Evolutionary conservation across 2,329 filamentous ascomycete species (phyloP), one percentile per base, ranked within the genome.

Genomic region (Aspergillus quadrilineatus): DNA sequence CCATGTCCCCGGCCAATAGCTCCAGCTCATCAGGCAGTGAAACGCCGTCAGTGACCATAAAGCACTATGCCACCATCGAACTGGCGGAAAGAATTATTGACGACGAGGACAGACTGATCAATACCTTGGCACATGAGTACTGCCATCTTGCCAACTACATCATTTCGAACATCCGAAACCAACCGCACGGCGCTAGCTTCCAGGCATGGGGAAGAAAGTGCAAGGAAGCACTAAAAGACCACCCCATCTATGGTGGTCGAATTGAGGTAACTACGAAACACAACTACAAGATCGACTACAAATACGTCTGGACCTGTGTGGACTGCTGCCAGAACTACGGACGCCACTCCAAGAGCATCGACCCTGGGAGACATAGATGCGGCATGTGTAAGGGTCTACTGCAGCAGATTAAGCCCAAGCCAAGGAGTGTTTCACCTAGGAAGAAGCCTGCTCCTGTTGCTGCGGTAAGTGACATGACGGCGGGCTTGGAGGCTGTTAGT

Each of bases 111-210:
- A 85, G 90, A 3, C 82, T 97, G 1, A 81, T 94, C 61, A 97
- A 97, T 72, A 92, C 94, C 0, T 77, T 97, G n/a, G 91, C 93
- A 0, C 94, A 99, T 71, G 94, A 99, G 67, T 97, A 94, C 77
- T 97, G 94, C 72, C 94, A 99, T 69, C 78, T 97, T 1, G 88
- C 90, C 43, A 96, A 92, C 66, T 97, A 93, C 73, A 95, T 97
- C 85, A 79, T 97, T 60, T 87, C 82, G 48, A 85, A 87, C 36
- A 78, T 92, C 36, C 87, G 84, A 43, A 86, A 85, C 55, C 87
- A 89, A 59, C 90, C 92, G 0, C 92, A 97, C 69, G 92, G 92
- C 22, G 81, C 83, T 10, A 88, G 90, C 65, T 97, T 97, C 81
- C 92, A 95, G 72, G 69, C 74, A 1, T 96, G 91, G 84, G 76